Evolutionary conservation across 306 rosid genomes (phyloP).

Genomic region (Rosa persica): DNA sequence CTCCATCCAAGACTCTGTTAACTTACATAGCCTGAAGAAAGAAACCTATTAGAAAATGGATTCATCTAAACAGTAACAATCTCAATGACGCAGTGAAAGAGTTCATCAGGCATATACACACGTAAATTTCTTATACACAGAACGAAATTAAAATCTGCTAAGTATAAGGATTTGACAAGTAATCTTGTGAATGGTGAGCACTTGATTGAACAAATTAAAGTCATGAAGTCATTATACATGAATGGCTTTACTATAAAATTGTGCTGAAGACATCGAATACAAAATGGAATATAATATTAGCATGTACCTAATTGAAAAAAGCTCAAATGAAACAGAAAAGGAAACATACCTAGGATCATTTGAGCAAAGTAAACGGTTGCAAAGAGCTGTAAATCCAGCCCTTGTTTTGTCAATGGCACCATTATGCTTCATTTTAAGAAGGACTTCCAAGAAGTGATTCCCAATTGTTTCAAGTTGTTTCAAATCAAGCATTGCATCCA

Average conservation of each 20-base stretch:
- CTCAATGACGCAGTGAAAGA: background rate
- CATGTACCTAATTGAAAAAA: background rate
- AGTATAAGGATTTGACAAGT: background rate
- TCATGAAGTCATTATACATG: background rate
- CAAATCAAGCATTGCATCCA: constrained; percentile 69
- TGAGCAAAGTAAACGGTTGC: constrained; percentile 94
- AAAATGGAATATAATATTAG: constrained; percentile 4
- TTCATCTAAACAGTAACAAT: background rate
- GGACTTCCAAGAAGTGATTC: constrained; percentile 94
- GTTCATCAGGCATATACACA: background rate
- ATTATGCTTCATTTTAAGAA: constrained; percentile 96
- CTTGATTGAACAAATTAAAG: background rate
- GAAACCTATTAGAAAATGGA: constrained; percentile 21
- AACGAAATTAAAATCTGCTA: background rate
- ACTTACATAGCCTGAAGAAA: constrained; percentile 68
- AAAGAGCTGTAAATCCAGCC: constrained; percentile 98
- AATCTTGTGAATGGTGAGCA: background rate
- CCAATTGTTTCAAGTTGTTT: constrained; percentile 87
- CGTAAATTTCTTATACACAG: background rate
- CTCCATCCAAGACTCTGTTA: constrained; percentile 96
- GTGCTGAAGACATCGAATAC: background rate
- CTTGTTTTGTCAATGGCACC: constrained; percentile 99
- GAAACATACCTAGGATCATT: constrained; percentile 62
- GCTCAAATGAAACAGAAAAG: background rate
- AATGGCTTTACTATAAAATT: background rate